Percentiles rank a stretch among this genome's conserved stretches.
phyloP scores from a whole-genome alignment of 179 eudicot genomes.

The Spergularia azorica region DNA sequence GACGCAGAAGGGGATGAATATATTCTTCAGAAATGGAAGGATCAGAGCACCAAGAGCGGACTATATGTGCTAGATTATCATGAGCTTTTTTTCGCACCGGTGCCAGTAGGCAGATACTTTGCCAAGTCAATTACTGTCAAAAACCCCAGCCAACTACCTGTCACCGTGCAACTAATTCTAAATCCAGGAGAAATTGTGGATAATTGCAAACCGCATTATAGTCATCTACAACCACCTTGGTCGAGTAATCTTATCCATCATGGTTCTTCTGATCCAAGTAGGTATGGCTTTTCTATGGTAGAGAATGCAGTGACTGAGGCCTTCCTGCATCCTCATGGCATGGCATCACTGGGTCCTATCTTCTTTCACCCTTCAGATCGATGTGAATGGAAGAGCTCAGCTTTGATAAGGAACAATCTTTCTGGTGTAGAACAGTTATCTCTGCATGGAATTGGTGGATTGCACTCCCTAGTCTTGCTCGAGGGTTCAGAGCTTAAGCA shows the following conservation, averaged over 20 bases:
- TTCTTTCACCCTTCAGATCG: slow-evolving; percentile 71
- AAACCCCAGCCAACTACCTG: slow-evolving; percentile 72
- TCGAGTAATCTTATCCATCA: slow-evolving; percentile 46
- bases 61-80: slow-evolving; percentile 55
- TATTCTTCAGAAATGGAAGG: slow-evolving; percentile 60
- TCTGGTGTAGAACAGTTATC: slow-evolving; percentile 80
- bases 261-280: slow-evolving; percentile 41
- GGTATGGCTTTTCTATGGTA: slow-evolving; percentile 67
- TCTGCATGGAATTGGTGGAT: slow-evolving; percentile 74
- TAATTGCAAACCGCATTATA: slow-evolving; percentile 45
- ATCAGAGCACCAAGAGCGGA: slow-evolving; percentile 49
- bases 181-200: slow-evolving; percentile 54
- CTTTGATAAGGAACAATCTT: slow-evolving; percentile 72
- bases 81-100: slow-evolving; percentile 58
- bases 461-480: slow-evolving; percentile 54
- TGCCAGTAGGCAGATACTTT: slow-evolving; percentile 56
- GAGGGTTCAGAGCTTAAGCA: slow-evolving; percentile 55
- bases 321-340: slow-evolving; percentile 63
- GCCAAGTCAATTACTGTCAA: slow-evolving; percentile 57
- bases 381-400: slow-evolving; percentile 81
- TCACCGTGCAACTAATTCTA: slow-evolving; percentile 70
- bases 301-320: slow-evolving; percentile 65
- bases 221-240: slow-evolving; percentile 41
- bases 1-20: slow-evolving; percentile 58
- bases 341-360: slow-evolving; percentile 71